Conservation (phyloP, 2,329 filamentous ascomycete species). For the Metarhizium sp. region DNA sequence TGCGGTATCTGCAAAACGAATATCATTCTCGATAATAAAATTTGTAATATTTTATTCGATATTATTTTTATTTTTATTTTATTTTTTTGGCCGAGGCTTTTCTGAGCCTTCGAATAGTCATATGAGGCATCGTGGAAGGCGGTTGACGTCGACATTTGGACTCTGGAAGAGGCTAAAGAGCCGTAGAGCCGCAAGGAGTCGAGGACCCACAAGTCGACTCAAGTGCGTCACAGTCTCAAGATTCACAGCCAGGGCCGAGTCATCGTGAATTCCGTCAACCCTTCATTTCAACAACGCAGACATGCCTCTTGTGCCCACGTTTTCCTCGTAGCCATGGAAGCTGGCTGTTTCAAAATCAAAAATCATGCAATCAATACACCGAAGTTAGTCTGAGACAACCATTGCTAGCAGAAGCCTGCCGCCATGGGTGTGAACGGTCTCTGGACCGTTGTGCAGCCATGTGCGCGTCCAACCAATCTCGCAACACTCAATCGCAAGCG, state of each 20-base stretch:
- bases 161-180: no score
- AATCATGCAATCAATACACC: neutral
- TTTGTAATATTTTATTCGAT: no score
- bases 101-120: no score
- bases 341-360: neutral
- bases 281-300: no score
- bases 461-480: constrained; percentile 89
- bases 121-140: no score
- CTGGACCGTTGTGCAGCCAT: constrained; percentile 93
- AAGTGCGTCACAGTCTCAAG: neutral
- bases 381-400: neutral
- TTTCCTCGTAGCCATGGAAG: neutral
- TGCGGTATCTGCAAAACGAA: no score
- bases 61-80: no score
- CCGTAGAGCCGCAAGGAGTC: neutral
- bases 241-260: neutral
- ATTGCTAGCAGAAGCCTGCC: neutral
- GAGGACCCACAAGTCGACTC: no score
- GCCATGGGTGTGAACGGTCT: constrained; percentile 95
- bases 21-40: no score
- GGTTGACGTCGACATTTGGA: no score
- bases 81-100: no score
- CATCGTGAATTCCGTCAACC: neutral
- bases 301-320: neutral
- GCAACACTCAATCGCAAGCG: constrained; percentile 94